Evolutionary conservation across 768 basidiomycete species (phyloP).

Genomic region (Termitomyces eurrhizus): DNA sequence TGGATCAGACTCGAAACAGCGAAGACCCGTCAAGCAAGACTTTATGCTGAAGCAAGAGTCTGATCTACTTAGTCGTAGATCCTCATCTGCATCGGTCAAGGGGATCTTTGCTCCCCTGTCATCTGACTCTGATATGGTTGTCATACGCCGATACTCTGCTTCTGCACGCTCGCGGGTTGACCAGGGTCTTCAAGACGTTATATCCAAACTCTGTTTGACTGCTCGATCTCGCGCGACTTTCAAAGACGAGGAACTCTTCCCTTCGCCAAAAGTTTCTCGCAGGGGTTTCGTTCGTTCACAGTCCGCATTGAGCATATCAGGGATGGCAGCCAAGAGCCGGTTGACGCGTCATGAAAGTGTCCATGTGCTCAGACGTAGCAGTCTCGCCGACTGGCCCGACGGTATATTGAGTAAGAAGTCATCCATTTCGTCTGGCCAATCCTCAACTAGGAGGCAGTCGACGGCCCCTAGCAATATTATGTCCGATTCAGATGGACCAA

Average conservation of each 20-base stretch:
- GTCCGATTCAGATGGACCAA: constrained; percentile 21
- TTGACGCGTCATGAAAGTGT: constrained; percentile 69
- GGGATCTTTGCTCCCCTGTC: constrained; percentile 50
- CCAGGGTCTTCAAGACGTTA: constrained; percentile 74
- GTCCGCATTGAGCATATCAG: constrained; percentile 57
- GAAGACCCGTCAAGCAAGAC: constrained; percentile 24
- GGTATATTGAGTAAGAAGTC: constrained; percentile 19
- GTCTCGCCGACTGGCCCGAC: constrained; percentile 36
- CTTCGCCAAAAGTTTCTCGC: constrained; percentile 41
- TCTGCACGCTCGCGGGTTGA: constrained; percentile 70
- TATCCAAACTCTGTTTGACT: constrained; percentile 66
- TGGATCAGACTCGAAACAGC: constrained; percentile 25
- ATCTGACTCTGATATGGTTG: constrained; percentile 53
- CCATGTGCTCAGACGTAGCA: constrained; percentile 57
- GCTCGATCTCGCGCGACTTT: constrained; percentile 64
- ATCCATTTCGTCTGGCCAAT: constrained; percentile 20
- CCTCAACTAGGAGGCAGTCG: constrained; percentile 25
- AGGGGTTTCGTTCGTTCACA: constrained; percentile 49
- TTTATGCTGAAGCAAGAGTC: constrained; percentile 13
- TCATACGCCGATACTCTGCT: constrained; percentile 64
- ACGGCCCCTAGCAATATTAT: constrained; percentile 33
- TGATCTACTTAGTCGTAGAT: constrained; percentile 46
- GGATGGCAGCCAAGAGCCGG: constrained; percentile 60
- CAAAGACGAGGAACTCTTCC: constrained; percentile 63
- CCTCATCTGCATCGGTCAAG: constrained; percentile 62